Base-by-base conservation (phyloP, 768 basidiomycete genomes). In the Leccinum subgranulosum region DNA sequence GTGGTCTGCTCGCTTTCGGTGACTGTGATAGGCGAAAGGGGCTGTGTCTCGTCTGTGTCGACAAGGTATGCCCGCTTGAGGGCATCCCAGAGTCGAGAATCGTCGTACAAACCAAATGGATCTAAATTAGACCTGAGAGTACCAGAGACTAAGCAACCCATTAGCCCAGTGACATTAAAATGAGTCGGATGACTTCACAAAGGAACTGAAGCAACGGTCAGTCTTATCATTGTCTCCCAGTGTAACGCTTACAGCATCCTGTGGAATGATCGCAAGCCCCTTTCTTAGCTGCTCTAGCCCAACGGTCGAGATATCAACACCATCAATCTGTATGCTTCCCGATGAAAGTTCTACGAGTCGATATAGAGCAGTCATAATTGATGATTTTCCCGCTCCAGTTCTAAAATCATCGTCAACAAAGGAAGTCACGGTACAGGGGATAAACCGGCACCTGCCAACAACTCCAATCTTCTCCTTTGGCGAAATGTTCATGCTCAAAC, bases 391-490 rank as follows among this genome's bases (percentile, higher is more conserved):
- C 0, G 92, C 93, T 50, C 92, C 92, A 17, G 92, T 94, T 64
- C 84, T 82, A 60, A 31, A 49, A 39, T 43, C 5, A 49, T 57
- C 25, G 34, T 51, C 28, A 54, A 36, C 17, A 41, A 39, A 48
- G 19, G 27, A 29, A 53, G 17, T 47, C 21, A 27, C 10, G 39
- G 11, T 19, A 56, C 36, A 60, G 73, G 34, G 4, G 23, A 43
- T 48, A n/a, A 10, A 57, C 12, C 2, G 9, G 36, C 65, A 81
- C 71, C 84, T 65, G 25, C 93, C 92, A 49, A 96, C 90, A 53
- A 96, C 89, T 31, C 94, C 94, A 61, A 98, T 85, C 75, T 96
- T 95, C 75, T 98, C 94, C 5, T 90, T 89, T 0, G 83, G 83
- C 0, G 74, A 69, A 21, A 97, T 78, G 29, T 74, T 74, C 80